Percentiles rank a stretch among this genome's conserved stretches.
Evolutionary conservation across 192 early-diverging fungal species (phyloP).

Genomic region (Linnemannia hyalina): DNA sequence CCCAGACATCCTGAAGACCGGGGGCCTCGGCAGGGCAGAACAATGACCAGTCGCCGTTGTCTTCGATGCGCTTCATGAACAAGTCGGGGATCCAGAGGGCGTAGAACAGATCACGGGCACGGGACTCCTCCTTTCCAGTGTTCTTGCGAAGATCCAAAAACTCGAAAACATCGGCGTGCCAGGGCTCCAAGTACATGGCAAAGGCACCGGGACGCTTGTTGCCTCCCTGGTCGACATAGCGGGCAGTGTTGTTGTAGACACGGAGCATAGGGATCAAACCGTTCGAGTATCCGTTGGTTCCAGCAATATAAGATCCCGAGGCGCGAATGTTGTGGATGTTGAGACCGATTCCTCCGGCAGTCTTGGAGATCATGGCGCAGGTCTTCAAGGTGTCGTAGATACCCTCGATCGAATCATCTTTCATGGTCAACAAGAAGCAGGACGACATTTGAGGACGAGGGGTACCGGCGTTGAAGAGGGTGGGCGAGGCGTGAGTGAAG

Average conservation of each 20-base stretch:
- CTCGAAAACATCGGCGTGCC: slow-evolving; percentile 98
- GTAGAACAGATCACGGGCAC: slow-evolving; percentile 97
- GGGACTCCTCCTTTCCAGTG: slow-evolving; percentile 96
- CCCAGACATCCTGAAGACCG: slow-evolving; percentile 92
- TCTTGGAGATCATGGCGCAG: slow-evolving; percentile 98
- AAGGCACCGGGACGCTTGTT: slow-evolving; percentile 99
- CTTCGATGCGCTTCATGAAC: slow-evolving; percentile 98
- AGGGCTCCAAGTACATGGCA: slow-evolving; percentile 98
- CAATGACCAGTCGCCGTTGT: slow-evolving; percentile 93
- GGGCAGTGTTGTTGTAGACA: slow-evolving; percentile 98
- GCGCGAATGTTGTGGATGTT: slow-evolving; percentile 98
- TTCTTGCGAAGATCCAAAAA: slow-evolving; percentile 98
- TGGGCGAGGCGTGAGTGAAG: slow-evolving; percentile 98
- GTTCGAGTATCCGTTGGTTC: slow-evolving; percentile 97
- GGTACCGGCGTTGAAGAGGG: slow-evolving; percentile 98
- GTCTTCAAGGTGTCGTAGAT: slow-evolving; percentile 98
- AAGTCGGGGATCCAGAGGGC: slow-evolving; percentile 98
- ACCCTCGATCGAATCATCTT: slow-evolving; percentile 97
- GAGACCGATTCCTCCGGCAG: slow-evolving; percentile 96
- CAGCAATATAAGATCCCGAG: slow-evolving; percentile 96
- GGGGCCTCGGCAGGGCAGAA: slow-evolving; percentile 97
- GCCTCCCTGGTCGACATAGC: slow-evolving; percentile 99
- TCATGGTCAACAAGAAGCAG: slow-evolving; percentile 97
- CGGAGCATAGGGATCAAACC: slow-evolving; percentile 98
- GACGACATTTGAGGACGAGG: slow-evolving; percentile 94